phyloP scores from a whole-genome alignment of 164 flowering plant species.

The Vitis rotundifolia region DNA sequence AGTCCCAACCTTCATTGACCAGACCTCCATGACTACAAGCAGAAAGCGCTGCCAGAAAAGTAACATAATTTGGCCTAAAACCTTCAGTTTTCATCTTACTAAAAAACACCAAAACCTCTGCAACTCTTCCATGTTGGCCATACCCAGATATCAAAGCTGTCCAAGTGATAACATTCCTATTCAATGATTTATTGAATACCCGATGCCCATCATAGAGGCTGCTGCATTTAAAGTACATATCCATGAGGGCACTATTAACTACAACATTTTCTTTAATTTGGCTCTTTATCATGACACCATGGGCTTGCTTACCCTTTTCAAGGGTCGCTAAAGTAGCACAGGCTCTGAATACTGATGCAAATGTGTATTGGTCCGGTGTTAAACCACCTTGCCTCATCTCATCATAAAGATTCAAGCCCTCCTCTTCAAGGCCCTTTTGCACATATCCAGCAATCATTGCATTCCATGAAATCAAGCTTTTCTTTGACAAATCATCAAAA shows the following conservation, averaged over 20 bases:
- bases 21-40: slow-evolving; percentile 83
- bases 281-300: slow-evolving; percentile 63
- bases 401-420: slow-evolving; percentile 49
- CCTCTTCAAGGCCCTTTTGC: slow-evolving; percentile 56
- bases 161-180: slow-evolving; percentile 77
- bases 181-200: slow-evolving; percentile 47
- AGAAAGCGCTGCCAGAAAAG: slow-evolving; percentile 72
- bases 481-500: slow-evolving; percentile 36
- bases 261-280: slow-evolving; percentile 55
- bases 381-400: slow-evolving; percentile 56
- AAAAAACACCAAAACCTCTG: slow-evolving; percentile 58
- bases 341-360: slow-evolving; percentile 74
- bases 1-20: slow-evolving; percentile 53
- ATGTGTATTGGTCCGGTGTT: slow-evolving; percentile 76
- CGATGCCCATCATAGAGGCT: slow-evolving; percentile 47
- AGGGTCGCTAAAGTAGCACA: slow-evolving; percentile 63
- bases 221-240: slow-evolving; percentile 86
- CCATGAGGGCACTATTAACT: slow-evolving; percentile 73
- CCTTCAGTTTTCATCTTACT: slow-evolving; percentile 62
- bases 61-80: slow-evolving; percentile 64
- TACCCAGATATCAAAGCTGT: slow-evolving; percentile 75
- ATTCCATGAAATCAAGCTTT: slow-evolving; percentile 68
- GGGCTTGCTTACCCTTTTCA: slow-evolving; percentile 68
- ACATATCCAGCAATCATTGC: slow-evolving; percentile 74
- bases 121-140: slow-evolving; percentile 63